Conservation (phyloP, 83 land plant species). For the Picea abies region DNA sequence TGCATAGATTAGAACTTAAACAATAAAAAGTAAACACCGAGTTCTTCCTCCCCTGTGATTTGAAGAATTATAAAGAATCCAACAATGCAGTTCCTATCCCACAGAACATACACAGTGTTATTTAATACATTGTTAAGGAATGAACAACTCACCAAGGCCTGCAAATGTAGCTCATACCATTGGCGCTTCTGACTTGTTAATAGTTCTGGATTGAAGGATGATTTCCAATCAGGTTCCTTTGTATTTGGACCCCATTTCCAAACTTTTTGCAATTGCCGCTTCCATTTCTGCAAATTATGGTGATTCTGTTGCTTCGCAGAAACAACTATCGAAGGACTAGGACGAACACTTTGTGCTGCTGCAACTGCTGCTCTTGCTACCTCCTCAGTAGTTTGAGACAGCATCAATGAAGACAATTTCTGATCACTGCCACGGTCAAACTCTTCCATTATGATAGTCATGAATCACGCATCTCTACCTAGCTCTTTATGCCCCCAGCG, state of each 20-base stretch:
- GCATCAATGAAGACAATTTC: background rate
- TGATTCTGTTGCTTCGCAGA: conserved; percentile 20
- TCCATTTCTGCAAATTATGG: conserved; percentile 30
- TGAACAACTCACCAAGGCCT: conserved; percentile 29
- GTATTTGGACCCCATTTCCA: conserved; percentile 32
- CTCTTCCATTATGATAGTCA: background rate
- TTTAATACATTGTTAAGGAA: background rate
- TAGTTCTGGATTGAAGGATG: conserved; percentile 54
- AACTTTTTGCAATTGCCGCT: conserved; percentile 30
- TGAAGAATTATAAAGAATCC: background rate
- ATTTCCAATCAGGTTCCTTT: conserved; percentile 26
- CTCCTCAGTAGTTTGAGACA: conserved; percentile 12
- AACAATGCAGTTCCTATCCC: background rate
- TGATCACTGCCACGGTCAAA: background rate
- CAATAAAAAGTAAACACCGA: background rate
- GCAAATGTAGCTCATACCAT: conserved; percentile 71
- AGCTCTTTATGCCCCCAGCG: too few species aligned
- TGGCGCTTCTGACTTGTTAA: conserved; percentile 73
- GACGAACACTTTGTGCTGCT: conserved; percentile 20
- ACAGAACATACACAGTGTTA: background rate
- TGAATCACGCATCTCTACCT: too few species aligned
- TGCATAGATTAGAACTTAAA: background rate
- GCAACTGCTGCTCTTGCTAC: conserved; percentile 19
- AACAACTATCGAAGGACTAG: conserved; percentile 22
- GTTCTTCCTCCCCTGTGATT: background rate